A percentile compares a stretch with the other conserved stretches of the same genome.
These are phyloP conservation scores for Ophiognomonia clavigignenti-juglandacearum DNA, from an alignment of 2,329 filamentous ascomycete species.

Conservation along the genomic window DNA sequence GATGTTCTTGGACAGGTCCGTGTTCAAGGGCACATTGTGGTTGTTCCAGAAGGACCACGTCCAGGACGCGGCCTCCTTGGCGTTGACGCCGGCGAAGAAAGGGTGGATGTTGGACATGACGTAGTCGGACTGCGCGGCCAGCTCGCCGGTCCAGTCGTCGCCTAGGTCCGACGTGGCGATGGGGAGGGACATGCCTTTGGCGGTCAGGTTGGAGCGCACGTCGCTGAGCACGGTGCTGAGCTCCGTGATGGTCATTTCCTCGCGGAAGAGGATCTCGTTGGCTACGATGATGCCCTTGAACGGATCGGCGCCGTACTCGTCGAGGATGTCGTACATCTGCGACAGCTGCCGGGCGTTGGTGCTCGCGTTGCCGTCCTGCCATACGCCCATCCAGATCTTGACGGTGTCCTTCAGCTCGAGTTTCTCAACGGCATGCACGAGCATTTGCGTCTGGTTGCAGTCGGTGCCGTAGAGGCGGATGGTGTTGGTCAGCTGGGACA, in stretches of 20 bases:
- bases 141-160: constrained; percentile 71
- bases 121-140: constrained; percentile 71
- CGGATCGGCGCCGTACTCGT: constrained; percentile 59
- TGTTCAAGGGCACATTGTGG: constrained; percentile 62
- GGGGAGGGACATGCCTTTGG: constrained; percentile 62
- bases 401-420: constrained; percentile 66
- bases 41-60: constrained; percentile 76
- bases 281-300: constrained; percentile 82
- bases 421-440: constrained; percentile 73
- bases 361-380: constrained; percentile 78
- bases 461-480: constrained; percentile 91
- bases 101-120: constrained; percentile 98
- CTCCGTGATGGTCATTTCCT: constrained; percentile 63
- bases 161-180: constrained; percentile 87
- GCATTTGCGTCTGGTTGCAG: constrained; percentile 96
- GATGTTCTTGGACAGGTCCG: constrained; percentile 62
- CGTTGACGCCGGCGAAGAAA: constrained; percentile 80
- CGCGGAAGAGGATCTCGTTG: constrained; percentile 72
- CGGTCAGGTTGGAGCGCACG: constrained; percentile 69
- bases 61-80: constrained; percentile 68
- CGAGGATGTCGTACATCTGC: constrained; percentile 81
- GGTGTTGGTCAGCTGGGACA: constrained; percentile 84
- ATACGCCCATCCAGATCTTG: constrained; percentile 93
- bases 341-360: constrained; percentile 78
- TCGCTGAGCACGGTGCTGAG: constrained; percentile 61